phyloP scores from a whole-genome alignment of 2,329 filamentous ascomycete species.

The Rhinocladiella similis region DNA sequence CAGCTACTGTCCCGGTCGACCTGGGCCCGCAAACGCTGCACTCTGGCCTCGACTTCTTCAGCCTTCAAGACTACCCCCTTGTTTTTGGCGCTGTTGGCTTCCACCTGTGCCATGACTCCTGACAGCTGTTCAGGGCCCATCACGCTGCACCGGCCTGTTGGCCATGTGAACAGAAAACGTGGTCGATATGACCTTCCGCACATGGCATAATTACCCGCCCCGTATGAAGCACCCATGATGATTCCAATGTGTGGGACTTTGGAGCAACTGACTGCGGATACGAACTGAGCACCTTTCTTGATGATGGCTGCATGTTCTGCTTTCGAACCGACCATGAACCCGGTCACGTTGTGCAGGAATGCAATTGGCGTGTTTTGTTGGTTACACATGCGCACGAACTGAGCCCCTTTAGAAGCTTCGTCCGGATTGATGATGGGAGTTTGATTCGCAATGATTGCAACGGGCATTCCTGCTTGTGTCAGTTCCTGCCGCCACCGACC shows the following conservation, averaged over 20 bases:
- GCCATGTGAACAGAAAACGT: constrained; percentile 47
- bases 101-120: constrained; percentile 42
- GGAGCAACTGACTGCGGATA: constrained; percentile 46
- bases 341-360: constrained; percentile 51
- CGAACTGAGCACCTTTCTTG: constrained; percentile 47
- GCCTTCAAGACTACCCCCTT: constrained; percentile 29
- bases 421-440: constrained; percentile 41
- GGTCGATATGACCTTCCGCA: constrained; percentile 45
- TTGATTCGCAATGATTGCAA: constrained; percentile 46
- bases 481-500: background rate
- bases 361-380: constrained; percentile 45
- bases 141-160: constrained; percentile 41
- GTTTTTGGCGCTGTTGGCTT: constrained; percentile 31
- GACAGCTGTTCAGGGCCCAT: constrained; percentile 44
- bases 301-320: constrained; percentile 48
- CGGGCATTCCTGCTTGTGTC: constrained; percentile 32
- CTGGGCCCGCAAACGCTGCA: constrained; percentile 30
- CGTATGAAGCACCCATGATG: constrained; percentile 48
- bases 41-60: constrained; percentile 30
- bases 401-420: constrained; percentile 44
- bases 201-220: constrained; percentile 51
- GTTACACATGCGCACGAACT: constrained; percentile 48
- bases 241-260: constrained; percentile 48
- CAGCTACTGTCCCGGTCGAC: constrained; percentile 37
- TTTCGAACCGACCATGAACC: constrained; percentile 51